These are phyloP conservation scores for Saccharomyces hybrid DNA, from an alignment of 1,139 yeast species.

Conservation along the genomic window DNA sequence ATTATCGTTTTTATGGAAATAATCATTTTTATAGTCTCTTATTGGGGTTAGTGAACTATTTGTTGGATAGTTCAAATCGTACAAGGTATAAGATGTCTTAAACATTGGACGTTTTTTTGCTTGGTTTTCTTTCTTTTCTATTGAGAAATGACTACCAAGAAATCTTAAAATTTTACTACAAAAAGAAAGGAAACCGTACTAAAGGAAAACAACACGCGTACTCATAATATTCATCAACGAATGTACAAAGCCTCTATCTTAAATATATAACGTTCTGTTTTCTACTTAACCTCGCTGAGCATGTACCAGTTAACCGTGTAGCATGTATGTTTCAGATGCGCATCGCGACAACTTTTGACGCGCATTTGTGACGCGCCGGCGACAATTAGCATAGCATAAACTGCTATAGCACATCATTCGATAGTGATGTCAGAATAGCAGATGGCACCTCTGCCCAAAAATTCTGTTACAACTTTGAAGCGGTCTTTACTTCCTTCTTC, in stretches of 20 bases:
- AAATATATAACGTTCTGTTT: not conserved
- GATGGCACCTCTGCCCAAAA: constrained; percentile 83
- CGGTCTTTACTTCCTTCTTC: constrained; percentile 44
- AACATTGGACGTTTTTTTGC: constrained; percentile 14
- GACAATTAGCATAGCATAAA: not conserved
- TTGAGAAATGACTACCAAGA: not conserved
- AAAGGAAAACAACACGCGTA: not conserved
- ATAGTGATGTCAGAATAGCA: constrained; percentile 33
- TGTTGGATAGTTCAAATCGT: constrained; percentile 21
- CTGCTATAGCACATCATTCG: not conserved
- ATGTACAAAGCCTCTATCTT: not conserved
- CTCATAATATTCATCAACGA: not conserved
- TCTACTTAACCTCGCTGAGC: not conserved
- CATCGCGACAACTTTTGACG: not conserved
- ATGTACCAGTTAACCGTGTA: not conserved
- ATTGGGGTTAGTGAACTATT: constrained; percentile 28
- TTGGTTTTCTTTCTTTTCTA: not conserved
- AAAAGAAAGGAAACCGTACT: not conserved
- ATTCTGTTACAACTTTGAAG: constrained; percentile 70
- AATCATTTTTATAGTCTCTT: constrained; percentile 27
- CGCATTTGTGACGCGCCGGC: constrained; percentile 1
- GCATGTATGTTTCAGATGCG: not conserved
- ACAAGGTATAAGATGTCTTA: constrained; percentile 21
- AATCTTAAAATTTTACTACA: not conserved
- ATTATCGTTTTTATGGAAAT: constrained; percentile 23